Evolutionary conservation across 306 rosid genomes (phyloP).

Genomic region (Hippophae rhamnoides): DNA sequence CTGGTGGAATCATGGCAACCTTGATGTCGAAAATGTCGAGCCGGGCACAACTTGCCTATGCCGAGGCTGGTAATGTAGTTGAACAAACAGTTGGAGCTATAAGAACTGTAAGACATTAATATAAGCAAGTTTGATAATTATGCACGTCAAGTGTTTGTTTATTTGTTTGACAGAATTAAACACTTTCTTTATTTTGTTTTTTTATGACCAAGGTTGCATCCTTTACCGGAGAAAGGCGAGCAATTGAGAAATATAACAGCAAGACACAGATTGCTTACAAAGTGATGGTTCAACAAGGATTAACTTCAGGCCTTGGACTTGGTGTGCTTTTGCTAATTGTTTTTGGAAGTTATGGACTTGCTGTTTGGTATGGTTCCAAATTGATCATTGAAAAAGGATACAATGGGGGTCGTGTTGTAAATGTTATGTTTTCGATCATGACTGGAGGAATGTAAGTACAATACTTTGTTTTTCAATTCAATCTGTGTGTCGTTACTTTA

Average conservation of each 20-base stretch:
- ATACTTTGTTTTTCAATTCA: neutral
- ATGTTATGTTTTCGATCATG: constrained; percentile 53
- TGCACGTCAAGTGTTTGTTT: neutral
- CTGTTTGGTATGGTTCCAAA: constrained; percentile 74
- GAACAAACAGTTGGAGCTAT: constrained; percentile 71
- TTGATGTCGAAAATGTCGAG: constrained; percentile 49
- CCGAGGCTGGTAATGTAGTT: constrained; percentile 66
- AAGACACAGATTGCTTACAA: constrained; percentile 48
- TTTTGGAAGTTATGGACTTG: constrained; percentile 63
- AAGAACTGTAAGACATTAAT: constrained; percentile 44
- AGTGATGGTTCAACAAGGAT: constrained; percentile 46
- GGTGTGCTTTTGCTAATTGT: constrained; percentile 30
- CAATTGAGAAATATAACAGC: constrained; percentile 42
- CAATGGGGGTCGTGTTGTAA: constrained; percentile 55
- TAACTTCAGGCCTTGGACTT: constrained; percentile 47
- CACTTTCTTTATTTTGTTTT: neutral
- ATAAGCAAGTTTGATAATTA: neutral
- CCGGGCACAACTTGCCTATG: constrained; percentile 64
- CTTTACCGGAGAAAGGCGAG: constrained; percentile 66
- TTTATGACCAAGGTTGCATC: constrained; percentile 50
- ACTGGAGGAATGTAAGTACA: constrained; percentile 69
- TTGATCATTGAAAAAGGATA: constrained; percentile 48
- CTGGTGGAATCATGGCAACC: constrained; percentile 35
- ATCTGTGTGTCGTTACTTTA: neutral
- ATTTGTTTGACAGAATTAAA: neutral